These are phyloP conservation scores for Syncephalis fuscata DNA, from an alignment of 371 early-diverging fungal genomes.

Conservation along the genomic window DNA sequence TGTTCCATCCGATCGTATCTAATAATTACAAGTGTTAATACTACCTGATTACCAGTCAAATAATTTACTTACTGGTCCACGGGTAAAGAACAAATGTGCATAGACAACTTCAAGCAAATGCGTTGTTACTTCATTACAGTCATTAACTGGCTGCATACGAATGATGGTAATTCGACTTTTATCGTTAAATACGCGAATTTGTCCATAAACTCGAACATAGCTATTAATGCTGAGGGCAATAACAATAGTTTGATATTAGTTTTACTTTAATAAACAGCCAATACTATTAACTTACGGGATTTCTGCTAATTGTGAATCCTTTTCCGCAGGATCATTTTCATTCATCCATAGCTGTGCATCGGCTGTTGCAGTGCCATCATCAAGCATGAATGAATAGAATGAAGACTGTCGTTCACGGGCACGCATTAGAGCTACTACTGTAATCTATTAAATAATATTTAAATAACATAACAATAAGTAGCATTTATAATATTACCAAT, in stretches of 20 bases:
- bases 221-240: conserved; percentile 17
- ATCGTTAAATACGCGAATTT: conserved; percentile 34
- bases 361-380: conserved; percentile 61
- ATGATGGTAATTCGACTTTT: conserved; percentile 28
- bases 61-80: conserved; percentile 6
- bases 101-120: conserved; percentile 48
- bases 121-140: conserved; percentile 56
- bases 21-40: no score
- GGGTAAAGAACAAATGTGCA: conserved; percentile 32
- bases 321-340: conserved; percentile 14
- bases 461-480: not conserved
- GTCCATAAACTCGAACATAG: conserved; percentile 52
- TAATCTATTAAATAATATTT: conserved; percentile 15
- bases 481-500: conserved; percentile 18
- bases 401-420: conserved; percentile 26
- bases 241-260: conserved; percentile 3
- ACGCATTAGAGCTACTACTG: conserved; percentile 47
- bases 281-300: conserved; percentile 4
- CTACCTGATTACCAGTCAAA: no score
- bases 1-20: no score
- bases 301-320: not conserved
- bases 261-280: conserved; percentile 7
- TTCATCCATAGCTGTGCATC: conserved; percentile 51
- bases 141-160: conserved; percentile 34
- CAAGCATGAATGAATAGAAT: conserved; percentile 37